phyloP scores from a whole-genome alignment of 2,329 filamentous ascomycete genomes.

The Xylariaceae sp. region DNA sequence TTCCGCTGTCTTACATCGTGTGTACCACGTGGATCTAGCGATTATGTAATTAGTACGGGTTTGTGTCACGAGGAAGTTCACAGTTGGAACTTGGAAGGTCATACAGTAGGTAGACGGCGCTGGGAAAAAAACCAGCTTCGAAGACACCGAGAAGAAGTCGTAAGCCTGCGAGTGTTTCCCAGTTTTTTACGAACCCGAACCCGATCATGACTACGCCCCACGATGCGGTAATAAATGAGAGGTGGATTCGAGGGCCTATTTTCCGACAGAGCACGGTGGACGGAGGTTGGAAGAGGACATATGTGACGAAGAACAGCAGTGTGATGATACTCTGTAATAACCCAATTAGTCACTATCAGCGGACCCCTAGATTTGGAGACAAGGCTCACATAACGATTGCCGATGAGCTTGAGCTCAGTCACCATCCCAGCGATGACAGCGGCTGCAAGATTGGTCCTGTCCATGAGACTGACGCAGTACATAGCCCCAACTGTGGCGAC shows the following conservation, averaged over 20 bases:
- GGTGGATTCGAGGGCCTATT: slow-evolving; percentile 57
- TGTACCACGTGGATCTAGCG: slow-evolving; percentile 60
- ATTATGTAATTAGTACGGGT: background rate
- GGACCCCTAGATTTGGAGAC: background rate
- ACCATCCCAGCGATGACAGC: slow-evolving; percentile 67
- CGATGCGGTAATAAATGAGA: slow-evolving; percentile 49
- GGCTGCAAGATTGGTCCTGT: slow-evolving; percentile 71
- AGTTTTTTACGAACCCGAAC: slow-evolving; percentile 59
- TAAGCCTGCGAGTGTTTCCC: slow-evolving; percentile 49
- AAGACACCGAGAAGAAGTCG: slow-evolving; percentile 59
- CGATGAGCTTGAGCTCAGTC: slow-evolving; percentile 42
- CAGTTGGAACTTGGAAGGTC: background rate
- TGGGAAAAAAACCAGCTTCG: slow-evolving; percentile 69
- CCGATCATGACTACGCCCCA: slow-evolving; percentile 63
- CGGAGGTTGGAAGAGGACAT: slow-evolving; percentile 67
- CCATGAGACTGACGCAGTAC: slow-evolving; percentile 75
- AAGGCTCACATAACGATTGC: slow-evolving; percentile 34
- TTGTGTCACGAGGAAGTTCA: background rate
- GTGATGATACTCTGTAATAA: slow-evolving; percentile 54
- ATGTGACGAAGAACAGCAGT: slow-evolving; percentile 70
- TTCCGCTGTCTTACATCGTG: slow-evolving; percentile 48
- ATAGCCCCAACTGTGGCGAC: slow-evolving; percentile 59
- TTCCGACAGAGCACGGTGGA: slow-evolving; percentile 66
- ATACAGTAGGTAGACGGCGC: slow-evolving; percentile 65
- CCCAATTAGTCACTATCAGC: no score